These are phyloP conservation scores for Hermanozyma aechmeae DNA, from an alignment of 805 yeast genomes.

Conservation along the genomic window DNA sequence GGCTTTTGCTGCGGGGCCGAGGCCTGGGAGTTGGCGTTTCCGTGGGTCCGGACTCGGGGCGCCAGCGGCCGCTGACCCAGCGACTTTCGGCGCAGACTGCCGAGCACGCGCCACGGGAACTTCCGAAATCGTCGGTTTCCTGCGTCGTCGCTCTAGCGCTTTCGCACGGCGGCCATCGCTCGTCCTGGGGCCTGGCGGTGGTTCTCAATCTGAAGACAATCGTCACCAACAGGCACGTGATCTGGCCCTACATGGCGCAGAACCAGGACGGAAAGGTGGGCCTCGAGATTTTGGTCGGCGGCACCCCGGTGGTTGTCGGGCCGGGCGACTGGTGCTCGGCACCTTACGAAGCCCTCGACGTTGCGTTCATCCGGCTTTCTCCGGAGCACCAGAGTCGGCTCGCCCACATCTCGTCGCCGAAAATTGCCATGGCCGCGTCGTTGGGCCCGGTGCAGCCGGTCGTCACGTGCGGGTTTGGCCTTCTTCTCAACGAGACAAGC, in stretches of 20 bases:
- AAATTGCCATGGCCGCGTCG: slow-evolving; percentile 1
- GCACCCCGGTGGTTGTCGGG: no score
- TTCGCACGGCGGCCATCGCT: background rate
- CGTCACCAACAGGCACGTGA: slow-evolving; percentile 36
- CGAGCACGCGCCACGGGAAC: no score
- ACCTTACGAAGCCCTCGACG: slow-evolving; percentile 26
- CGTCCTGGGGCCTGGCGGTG: slow-evolving; percentile 36
- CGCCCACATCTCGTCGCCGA: background rate
- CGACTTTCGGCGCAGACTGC: no score
- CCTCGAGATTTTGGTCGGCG: no score
- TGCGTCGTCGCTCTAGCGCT: no score
- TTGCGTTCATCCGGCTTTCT: slow-evolving; percentile 25
- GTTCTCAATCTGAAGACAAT: slow-evolving; percentile 19
- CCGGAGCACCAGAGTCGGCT: background rate
- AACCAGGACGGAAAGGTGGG: no score
- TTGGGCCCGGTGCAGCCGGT: slow-evolving; percentile 14
- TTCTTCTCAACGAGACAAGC: slow-evolving; percentile 16
- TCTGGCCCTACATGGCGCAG: slow-evolving; percentile 7
- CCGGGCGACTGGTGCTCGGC: background rate
- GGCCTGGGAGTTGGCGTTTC: no score
- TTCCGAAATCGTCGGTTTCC: no score
- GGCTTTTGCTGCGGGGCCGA: background rate
- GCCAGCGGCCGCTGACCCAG: no score
- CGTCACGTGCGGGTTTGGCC: slow-evolving; percentile 30
- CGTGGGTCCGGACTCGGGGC: no score